These are phyloP conservation scores for Circinella minor DNA, from an alignment of 371 early-diverging fungal genomes.

Conservation along the genomic window DNA sequence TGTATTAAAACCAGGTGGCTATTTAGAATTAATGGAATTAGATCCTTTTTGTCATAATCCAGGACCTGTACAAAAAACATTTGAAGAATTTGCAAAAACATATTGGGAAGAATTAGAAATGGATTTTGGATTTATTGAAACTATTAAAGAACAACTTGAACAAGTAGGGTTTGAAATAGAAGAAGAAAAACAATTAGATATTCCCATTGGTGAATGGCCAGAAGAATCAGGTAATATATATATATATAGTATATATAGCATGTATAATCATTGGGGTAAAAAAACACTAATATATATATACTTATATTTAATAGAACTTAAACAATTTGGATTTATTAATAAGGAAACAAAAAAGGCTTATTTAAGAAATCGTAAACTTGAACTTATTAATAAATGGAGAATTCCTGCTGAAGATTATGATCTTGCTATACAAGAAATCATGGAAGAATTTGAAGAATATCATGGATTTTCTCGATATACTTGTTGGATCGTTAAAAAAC, in stretches of 20 bases:
- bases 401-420: constrained; percentile 50
- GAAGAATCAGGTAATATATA: constrained; percentile 37
- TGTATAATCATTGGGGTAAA: too few species aligned
- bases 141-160: constrained; percentile 21
- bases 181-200: constrained; percentile 37
- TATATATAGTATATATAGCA: too few species aligned
- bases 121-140: constrained; percentile 28
- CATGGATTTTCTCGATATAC: constrained; percentile 46
- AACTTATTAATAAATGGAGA: constrained; percentile 43
- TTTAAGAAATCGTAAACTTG: constrained; percentile 37
- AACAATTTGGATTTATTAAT: constrained; percentile 56
- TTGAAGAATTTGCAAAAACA: constrained; percentile 37
- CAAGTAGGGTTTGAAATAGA: constrained; percentile 32
- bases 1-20: constrained; percentile 48
- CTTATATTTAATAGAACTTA: constrained; percentile 44
- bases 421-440: constrained; percentile 39
- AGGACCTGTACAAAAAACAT: constrained; percentile 53
- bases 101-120: constrained; percentile 35
- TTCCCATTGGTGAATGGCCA: constrained; percentile 57
- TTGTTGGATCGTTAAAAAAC: constrained; percentile 47
- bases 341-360: constrained; percentile 49
- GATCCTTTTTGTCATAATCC: constrained; percentile 47
- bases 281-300: too few species aligned
- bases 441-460: constrained; percentile 52
- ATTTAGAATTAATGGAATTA: constrained; percentile 43